Percentiles rank a stretch among this genome's conserved stretches.
Conservation (phyloP, 768 basidiomycete species). For the Kwoniella europaea region DNA sequence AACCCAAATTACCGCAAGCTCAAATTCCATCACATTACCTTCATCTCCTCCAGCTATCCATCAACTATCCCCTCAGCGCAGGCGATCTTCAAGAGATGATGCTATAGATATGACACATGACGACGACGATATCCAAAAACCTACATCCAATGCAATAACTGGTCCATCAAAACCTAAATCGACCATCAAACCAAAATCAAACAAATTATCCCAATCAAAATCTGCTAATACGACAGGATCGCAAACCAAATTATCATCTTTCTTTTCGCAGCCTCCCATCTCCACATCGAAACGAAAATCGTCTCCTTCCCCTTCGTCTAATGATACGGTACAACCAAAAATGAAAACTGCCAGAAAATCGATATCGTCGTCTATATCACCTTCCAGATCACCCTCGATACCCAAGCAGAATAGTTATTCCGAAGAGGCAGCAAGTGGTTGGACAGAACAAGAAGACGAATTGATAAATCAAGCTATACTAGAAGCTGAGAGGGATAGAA, state of each 20-base stretch:
- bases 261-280: conserved; percentile 44
- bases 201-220: conserved; percentile 2
- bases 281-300: conserved; percentile 25
- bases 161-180: background rate
- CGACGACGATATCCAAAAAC: background rate
- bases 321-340: background rate
- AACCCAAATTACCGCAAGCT: background rate
- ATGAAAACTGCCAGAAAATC: conserved; percentile 6
- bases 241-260: conserved; percentile 47
- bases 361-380: conserved; percentile 10
- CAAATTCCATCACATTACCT: background rate
- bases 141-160: background rate
- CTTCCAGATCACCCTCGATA: conserved; percentile 16
- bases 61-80: background rate
- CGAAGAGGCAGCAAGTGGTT: background rate
- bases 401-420: background rate
- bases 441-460: conserved; percentile 37
- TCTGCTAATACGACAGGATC: conserved; percentile 1
- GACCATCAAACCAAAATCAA: conserved; percentile 3
- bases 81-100: background rate
- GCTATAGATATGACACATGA: conserved; percentile 33
- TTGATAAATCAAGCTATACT: conserved; percentile 39
- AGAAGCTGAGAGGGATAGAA: conserved; percentile 36
- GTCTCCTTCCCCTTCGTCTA: conserved; percentile 9
- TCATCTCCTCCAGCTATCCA: background rate